Evolutionary conservation across 2,329 filamentous ascomycete species (phyloP), one percentile per base, ranked within the genome.

Genomic region (Mollisia scopiformis): DNA sequence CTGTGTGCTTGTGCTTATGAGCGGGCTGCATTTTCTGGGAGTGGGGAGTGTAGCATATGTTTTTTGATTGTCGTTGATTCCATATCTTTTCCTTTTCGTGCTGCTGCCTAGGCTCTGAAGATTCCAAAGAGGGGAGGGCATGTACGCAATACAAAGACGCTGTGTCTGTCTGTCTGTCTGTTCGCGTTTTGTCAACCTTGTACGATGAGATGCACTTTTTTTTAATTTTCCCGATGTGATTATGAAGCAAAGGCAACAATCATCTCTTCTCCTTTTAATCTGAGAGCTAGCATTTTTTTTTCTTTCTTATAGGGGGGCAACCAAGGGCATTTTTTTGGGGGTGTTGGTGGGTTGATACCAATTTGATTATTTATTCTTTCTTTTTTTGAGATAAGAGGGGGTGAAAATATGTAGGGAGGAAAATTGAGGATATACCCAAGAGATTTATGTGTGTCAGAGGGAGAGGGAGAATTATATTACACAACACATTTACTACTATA

Each of bases 11-110:
- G 25, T 43, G 25, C 53, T 43, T 41, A 30, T 51, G 59, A 59
- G 55, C 57, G 53, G 61, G 53, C 47, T 59, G 61, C 61, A 62
- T 62, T 57, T n/a, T 46, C 53, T 43, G 39, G 39, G 39, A 37
- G 33, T 37, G 33, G 33, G 53, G 59, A 55, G 57, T 57, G 61
- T 57, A 59, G 43, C 56, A 61, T 61, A 49, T 54, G 28, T 31
- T 49, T 28, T 31, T 11, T 51, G 3, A n/a, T n/a, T n/a, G n/a
- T n/a, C n/a, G n/a, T n/a, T n/a, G n/a, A n/a, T n/a, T n/a, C n/a
- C n/a, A n/a, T n/a, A n/a, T n/a, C n/a, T n/a, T 39, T 41, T 59
- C 35, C 33, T 43, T 39, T 27, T 3, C 5, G 35, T 35, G 31
- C 31, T 35, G 31, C 16, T 35, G 31, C 31, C 31, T 35, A 27